phyloP scores from a whole-genome alignment of 176 grass and related monocot genomes.

The Aegilops speltoides region DNA sequence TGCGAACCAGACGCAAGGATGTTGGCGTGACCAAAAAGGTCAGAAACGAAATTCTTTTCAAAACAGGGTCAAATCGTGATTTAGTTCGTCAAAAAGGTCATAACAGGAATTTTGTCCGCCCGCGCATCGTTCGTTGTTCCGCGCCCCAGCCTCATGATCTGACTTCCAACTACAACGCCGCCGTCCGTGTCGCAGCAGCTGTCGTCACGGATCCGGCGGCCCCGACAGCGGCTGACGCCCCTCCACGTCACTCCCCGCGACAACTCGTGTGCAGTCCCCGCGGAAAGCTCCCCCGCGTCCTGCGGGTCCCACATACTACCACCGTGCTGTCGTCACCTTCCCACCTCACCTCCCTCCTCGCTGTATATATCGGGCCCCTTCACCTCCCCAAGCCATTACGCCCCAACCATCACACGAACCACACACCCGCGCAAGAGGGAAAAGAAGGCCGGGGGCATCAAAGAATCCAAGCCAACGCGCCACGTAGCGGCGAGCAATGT shows the following conservation, averaged over 20 bases:
- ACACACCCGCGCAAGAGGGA: background rate
- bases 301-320: background rate
- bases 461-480: background rate
- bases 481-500: slow-evolving; percentile 40
- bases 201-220: slow-evolving; percentile 28
- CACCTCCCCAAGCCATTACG: slow-evolving; percentile 13
- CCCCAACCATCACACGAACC: slow-evolving; percentile 31
- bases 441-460: background rate
- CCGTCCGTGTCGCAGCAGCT: slow-evolving; percentile 36
- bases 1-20: too few species aligned
- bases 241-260: slow-evolving; percentile 10
- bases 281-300: slow-evolving; percentile 29
- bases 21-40: too few species aligned
- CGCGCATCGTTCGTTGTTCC: background rate
- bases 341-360: slow-evolving; percentile 22
- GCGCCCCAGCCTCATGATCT: background rate
- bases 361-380: slow-evolving; percentile 29
- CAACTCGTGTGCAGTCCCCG: slow-evolving; percentile 34
- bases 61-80: too few species aligned
- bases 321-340: slow-evolving; percentile 26
- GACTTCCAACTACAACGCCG: slow-evolving; percentile 4
- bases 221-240: slow-evolving; percentile 31
- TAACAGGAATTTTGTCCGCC: too few species aligned
- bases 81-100: too few species aligned
- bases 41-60: too few species aligned